phyloP scores from a whole-genome alignment of 2,329 filamentous ascomycete genomes.

The Diaporthe ilicicola region DNA sequence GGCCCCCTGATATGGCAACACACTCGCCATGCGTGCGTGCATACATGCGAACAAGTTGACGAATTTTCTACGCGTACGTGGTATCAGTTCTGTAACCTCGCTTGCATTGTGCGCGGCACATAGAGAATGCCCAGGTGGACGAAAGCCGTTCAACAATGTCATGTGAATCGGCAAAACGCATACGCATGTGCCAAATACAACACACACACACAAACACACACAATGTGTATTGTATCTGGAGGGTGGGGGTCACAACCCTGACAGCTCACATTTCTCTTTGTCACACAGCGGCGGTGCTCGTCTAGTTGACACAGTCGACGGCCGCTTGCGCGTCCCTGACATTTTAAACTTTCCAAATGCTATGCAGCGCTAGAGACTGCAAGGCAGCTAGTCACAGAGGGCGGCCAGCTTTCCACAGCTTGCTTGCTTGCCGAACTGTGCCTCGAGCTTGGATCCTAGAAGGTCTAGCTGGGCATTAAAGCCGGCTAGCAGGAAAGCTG shows the following conservation, averaged over 20 bases:
- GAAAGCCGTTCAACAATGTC: background rate
- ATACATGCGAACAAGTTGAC: background rate
- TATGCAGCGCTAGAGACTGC: background rate
- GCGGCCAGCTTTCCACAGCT: background rate
- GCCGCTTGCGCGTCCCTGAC: constrained; percentile 1
- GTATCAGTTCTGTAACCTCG: background rate
- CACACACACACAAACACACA: too few species aligned
- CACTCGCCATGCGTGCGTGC: background rate
- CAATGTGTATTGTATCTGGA: background rate
- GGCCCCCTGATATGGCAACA: constrained; percentile 9
- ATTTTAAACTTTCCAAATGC: constrained; percentile 1
- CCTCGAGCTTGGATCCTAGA: constrained; percentile 10
- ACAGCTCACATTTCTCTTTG: background rate
- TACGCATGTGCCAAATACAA: background rate
- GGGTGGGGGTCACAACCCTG: background rate
- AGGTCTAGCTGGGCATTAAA: background rate
- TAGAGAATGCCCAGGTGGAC: background rate
- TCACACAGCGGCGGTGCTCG: background rate
- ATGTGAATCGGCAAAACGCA: background rate
- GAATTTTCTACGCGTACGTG: background rate
- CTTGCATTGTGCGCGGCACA: background rate
- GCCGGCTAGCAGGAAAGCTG: background rate
- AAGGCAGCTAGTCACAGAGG: background rate
- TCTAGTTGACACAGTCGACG: constrained; percentile 6
- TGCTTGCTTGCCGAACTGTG: background rate